Evolutionary conservation across 169 alveolate species (phyloP).

Genomic region (Babesia divergens): DNA sequence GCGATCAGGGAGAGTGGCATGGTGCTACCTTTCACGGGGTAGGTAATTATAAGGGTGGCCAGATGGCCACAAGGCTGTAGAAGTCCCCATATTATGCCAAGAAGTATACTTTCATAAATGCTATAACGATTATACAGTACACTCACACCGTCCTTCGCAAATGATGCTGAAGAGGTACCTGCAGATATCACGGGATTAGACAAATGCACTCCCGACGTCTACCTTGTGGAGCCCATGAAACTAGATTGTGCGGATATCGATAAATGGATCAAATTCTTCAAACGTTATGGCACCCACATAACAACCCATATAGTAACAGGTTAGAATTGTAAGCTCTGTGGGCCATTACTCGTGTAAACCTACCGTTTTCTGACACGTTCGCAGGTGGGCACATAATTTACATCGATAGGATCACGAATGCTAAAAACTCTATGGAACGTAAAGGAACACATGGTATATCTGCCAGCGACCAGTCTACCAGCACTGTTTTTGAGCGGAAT

Average conservation of each 20-base stretch:
- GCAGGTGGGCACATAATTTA: conserved; percentile 58
- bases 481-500: background rate
- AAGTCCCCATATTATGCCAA: too few species aligned
- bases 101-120: too few species aligned
- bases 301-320: conserved; percentile 42
- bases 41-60: background rate
- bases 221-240: conserved; percentile 13
- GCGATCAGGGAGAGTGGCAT: conserved; percentile 57
- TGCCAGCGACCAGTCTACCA: background rate
- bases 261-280: conserved; percentile 70
- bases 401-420: conserved; percentile 31
- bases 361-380: background rate
- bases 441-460: background rate
- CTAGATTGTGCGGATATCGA: conserved; percentile 44
- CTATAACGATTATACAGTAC: background rate
- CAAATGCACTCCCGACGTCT: conserved; percentile 46
- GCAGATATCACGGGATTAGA: background rate
- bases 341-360: too few species aligned
- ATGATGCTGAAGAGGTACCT: conserved; percentile 35
- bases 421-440: background rate
- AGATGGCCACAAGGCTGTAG: too few species aligned
- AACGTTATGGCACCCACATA: conserved; percentile 72
- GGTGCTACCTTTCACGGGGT: conserved; percentile 57
- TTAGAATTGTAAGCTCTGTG: too few species aligned
- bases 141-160: conserved; percentile 6